A percentile compares a stretch with the other conserved stretches of the same genome.
Conservation (phyloP, 2,329 filamentous ascomycete genomes). For the Daldinia eschscholtzii region DNA sequence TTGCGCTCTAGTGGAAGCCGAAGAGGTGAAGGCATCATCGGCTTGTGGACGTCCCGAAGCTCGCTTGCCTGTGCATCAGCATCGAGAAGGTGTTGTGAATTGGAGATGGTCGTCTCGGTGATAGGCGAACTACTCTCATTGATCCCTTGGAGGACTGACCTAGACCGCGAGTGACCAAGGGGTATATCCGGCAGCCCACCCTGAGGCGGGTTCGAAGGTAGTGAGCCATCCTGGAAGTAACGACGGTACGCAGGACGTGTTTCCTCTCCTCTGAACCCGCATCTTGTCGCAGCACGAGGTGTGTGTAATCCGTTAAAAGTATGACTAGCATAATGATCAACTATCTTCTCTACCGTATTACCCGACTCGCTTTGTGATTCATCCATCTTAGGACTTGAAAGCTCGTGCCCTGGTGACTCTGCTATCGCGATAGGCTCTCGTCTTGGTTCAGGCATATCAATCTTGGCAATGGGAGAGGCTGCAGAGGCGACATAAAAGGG, state of each 20-base stretch:
- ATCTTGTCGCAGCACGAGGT: slow-evolving; percentile 23
- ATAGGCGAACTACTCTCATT: slow-evolving; percentile 23
- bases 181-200: slow-evolving; percentile 16
- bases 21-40: slow-evolving; percentile 42
- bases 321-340: slow-evolving; percentile 49
- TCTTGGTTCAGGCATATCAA: neutral
- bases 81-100: slow-evolving; percentile 47
- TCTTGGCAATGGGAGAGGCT: neutral
- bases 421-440: neutral
- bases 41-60: slow-evolving; percentile 27
- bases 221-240: neutral
- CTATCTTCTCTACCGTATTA: slow-evolving; percentile 53
- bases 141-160: slow-evolving; percentile 2
- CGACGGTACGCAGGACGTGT: slow-evolving; percentile 4
- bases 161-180: neutral
- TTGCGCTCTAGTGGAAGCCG: slow-evolving; percentile 24
- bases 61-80: slow-evolving; percentile 42
- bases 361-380: slow-evolving; percentile 44
- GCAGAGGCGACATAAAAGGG: neutral
- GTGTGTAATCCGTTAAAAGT: slow-evolving; percentile 7
- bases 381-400: slow-evolving; percentile 1
- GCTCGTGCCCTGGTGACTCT: neutral
- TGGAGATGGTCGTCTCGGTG: slow-evolving; percentile 38
- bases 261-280: slow-evolving; percentile 32
- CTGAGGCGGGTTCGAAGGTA: slow-evolving; percentile 17